phyloP scores from a whole-genome alignment of 495 filamentous ascomycete species.

The Aspergillus diversus region DNA sequence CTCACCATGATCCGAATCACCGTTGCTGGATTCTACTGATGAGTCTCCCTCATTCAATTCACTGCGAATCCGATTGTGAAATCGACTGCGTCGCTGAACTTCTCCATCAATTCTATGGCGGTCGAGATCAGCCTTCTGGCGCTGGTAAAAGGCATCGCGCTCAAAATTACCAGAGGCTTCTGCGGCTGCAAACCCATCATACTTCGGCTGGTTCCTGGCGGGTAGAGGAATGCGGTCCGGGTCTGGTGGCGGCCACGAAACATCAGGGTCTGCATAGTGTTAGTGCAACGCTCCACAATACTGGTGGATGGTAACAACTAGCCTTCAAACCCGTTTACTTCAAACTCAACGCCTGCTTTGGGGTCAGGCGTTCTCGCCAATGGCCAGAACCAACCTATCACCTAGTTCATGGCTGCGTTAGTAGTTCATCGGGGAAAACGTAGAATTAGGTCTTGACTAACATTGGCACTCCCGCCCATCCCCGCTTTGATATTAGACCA shows the following conservation, averaged over 20 bases:
- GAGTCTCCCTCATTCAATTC: slow-evolving; percentile 40
- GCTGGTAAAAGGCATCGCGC: slow-evolving; percentile 57
- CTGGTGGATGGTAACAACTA: slow-evolving; percentile 20
- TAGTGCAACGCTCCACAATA: slow-evolving; percentile 3
- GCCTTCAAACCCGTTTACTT: slow-evolving; percentile 89
- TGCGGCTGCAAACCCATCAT: slow-evolving; percentile 38
- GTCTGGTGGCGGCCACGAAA: slow-evolving; percentile 87
- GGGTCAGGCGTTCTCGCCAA: slow-evolving; percentile 59
- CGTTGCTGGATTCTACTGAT: slow-evolving; percentile 29
- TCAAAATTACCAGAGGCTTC: slow-evolving; percentile 49
- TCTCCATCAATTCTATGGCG: slow-evolving; percentile 34
- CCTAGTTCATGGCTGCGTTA: slow-evolving; percentile 23
- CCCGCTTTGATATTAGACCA: slow-evolving; percentile 75
- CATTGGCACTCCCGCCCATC: slow-evolving; percentile 67
- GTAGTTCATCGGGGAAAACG: not conserved
- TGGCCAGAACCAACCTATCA: slow-evolving; percentile 68
- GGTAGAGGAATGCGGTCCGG: slow-evolving; percentile 74
- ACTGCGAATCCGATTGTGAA: slow-evolving; percentile 51
- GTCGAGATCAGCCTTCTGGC: slow-evolving; percentile 58
- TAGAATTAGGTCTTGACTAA: slow-evolving; percentile 17
- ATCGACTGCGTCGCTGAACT: slow-evolving; percentile 52
- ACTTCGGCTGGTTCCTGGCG: slow-evolving; percentile 29
- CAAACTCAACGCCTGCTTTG: slow-evolving; percentile 65
- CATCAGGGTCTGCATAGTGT: slow-evolving; percentile 44
- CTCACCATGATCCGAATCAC: slow-evolving; percentile 52